These are phyloP conservation scores for Lithohypha guttulata DNA, from an alignment of 2,329 filamentous ascomycete genomes.

Conservation along the genomic window DNA sequence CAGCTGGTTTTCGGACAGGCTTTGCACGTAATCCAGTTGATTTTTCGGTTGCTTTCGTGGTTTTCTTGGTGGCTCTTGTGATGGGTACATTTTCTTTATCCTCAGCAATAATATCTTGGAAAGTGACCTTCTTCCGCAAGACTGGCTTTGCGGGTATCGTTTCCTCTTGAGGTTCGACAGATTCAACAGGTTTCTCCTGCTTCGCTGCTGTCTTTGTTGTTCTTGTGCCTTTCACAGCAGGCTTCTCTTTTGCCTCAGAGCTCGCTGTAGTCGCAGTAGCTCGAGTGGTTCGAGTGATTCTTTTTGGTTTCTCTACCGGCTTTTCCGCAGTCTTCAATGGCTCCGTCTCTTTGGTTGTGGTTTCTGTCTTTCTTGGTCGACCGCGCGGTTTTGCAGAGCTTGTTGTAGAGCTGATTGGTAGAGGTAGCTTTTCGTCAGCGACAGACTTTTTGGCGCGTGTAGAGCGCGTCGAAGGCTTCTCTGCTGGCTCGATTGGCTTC, in stretches of 20 bases:
- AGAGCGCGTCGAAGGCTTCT: slow-evolving; percentile 11
- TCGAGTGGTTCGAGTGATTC: slow-evolving; percentile 1
- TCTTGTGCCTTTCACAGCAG: background rate
- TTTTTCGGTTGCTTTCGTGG: slow-evolving; percentile 21
- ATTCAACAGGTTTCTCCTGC: background rate
- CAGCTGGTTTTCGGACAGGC: slow-evolving; percentile 34
- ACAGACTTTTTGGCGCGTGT: slow-evolving; percentile 11
- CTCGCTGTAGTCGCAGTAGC: slow-evolving; percentile 7
- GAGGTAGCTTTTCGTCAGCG: slow-evolving; percentile 5
- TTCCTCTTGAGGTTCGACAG: background rate
- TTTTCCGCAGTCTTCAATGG: slow-evolving; percentile 1
- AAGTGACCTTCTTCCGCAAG: slow-evolving; percentile 38
- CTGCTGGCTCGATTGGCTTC: slow-evolving; percentile 1
- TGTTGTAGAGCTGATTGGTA: slow-evolving; percentile 5
- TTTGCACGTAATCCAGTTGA: slow-evolving; percentile 34
- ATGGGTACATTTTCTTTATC: slow-evolving; percentile 31
- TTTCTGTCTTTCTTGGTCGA: slow-evolving; percentile 21
- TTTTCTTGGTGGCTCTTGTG: slow-evolving; percentile 22
- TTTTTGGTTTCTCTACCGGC: slow-evolving; percentile 4
- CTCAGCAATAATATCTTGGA: slow-evolving; percentile 31
- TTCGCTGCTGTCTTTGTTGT: slow-evolving; percentile 2
- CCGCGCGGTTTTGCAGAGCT: slow-evolving; percentile 21
- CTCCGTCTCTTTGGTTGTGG: slow-evolving; percentile 7
- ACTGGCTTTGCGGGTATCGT: slow-evolving; percentile 19
- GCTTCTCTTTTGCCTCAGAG: slow-evolving; percentile 7